Evolutionary conservation across 805 yeast species (phyloP), one percentile per base, ranked within the genome.

Genomic region (Suhomyces sp.): DNA sequence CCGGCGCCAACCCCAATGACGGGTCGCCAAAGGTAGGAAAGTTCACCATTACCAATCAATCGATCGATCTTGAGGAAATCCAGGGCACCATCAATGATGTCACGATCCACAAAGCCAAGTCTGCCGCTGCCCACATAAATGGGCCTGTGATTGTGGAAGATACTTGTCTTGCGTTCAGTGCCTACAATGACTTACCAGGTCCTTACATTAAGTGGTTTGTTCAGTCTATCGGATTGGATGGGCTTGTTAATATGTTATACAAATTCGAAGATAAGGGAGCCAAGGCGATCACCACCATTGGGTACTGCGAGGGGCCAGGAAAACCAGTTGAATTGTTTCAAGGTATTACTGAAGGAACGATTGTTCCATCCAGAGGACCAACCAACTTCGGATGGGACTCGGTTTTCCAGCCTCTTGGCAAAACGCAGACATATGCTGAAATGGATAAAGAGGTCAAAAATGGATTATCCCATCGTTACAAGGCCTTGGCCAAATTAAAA

Each of bases 91-190:
- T 91, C 47, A 86, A 85, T 42, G 88, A 88, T 51, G 93, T 94
- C 44, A 88, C 97, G 0, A 77, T 76, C 45, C 89, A 85, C 64
- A 94, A 94, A 68, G 90, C 96, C 52, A 71, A 77, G 61, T 78
- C 85, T 10, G 97, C 97, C 2, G 87, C 93, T 5, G 64, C 68
- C 10, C 65, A 81, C 7, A 67, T 85, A 3, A 66, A 76, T 2
- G 94, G 96, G 0, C 93, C 98, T 0, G 97, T 90, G 0, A 77
- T 94, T 53, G 97, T 92, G 3, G 99, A 94, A 66, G 99, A 94
- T 63, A 94, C 99, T 0, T 92, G 96, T 48, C 79, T 94, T 40
- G 89, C 87, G 4, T 94, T 88, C 69, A 80, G 80, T 48, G 97
- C 96, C 1, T 78, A 87, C 64, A 85, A 88, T 49, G 77, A 79